These are phyloP conservation scores for Hirsutella minnesotensis DNA, from an alignment of 2,329 filamentous ascomycete species.

Conservation along the genomic window DNA sequence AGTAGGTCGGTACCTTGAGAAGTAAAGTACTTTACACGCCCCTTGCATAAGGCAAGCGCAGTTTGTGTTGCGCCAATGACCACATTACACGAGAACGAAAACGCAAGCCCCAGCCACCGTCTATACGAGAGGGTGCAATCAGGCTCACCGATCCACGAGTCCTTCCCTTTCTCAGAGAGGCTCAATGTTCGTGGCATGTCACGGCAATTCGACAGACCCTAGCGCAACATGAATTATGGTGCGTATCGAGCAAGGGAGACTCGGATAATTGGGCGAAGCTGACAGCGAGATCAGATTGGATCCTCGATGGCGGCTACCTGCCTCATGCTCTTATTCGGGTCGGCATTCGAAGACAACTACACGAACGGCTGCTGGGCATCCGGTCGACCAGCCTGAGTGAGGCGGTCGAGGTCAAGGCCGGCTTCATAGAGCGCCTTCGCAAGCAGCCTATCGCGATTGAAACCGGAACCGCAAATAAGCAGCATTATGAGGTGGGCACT, in stretches of 20 bases:
- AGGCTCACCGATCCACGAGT: too few species aligned
- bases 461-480: constrained; percentile 51
- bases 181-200: too few species aligned
- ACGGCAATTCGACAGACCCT: background rate
- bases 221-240: constrained; percentile 8
- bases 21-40: too few species aligned
- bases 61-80: too few species aligned
- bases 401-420: constrained; percentile 48
- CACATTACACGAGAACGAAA: too few species aligned
- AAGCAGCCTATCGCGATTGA: constrained; percentile 55
- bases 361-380: constrained; percentile 46
- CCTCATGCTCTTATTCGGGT: constrained; percentile 50
- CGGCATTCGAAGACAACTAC: constrained; percentile 55
- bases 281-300: constrained; percentile 28
- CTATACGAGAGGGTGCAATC: too few species aligned
- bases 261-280: background rate
- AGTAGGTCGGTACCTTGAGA: too few species aligned
- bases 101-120: too few species aligned
- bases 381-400: constrained; percentile 37
- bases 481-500: constrained; percentile 64
- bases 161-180: too few species aligned
- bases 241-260: background rate
- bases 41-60: too few species aligned
- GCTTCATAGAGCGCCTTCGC: constrained; percentile 47
- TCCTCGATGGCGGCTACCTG: constrained; percentile 55